These are phyloP conservation scores for Omphalea diandra DNA, from an alignment of 441 rosid species.

Conservation along the genomic window DNA sequence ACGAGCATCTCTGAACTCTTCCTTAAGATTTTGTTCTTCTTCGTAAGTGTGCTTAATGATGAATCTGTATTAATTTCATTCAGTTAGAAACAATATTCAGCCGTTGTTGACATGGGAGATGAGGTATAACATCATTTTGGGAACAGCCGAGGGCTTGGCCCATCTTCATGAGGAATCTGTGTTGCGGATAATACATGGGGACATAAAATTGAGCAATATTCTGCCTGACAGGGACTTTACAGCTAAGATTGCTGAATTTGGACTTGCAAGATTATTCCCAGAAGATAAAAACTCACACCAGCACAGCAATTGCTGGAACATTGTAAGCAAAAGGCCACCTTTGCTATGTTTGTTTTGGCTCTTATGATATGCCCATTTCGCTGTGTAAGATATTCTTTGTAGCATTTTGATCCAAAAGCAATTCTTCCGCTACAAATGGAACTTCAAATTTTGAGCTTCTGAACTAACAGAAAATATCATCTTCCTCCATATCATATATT, in stretches of 20 bases:
- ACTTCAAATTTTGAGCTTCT: too few relatives aligned
- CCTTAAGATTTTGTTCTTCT: neutral
- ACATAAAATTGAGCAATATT: conserved; percentile 73
- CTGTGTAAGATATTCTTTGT: neutral
- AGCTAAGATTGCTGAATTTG: conserved; percentile 84
- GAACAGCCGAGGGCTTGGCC: conserved; percentile 81
- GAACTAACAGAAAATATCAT: too few relatives aligned
- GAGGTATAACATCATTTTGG: conserved; percentile 57
- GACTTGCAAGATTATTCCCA: conserved; percentile 75
- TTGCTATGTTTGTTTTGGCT: neutral
- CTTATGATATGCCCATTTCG: too few relatives aligned
- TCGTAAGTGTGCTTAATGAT: conserved; percentile 8
- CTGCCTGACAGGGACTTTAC: conserved; percentile 62
- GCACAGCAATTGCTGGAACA: conserved; percentile 83
- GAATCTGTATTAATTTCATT: conserved; percentile 16
- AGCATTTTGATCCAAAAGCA: neutral
- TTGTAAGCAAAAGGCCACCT: conserved; percentile 42
- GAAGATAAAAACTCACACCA: conserved; percentile 69
- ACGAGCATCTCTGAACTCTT: conserved; percentile 18
- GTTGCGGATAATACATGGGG: conserved; percentile 81
- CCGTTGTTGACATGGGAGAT: conserved; percentile 53
- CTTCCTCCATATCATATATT: too few relatives aligned
- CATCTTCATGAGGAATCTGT: conserved; percentile 75
- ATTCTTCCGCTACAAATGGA: too few relatives aligned
- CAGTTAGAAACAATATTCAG: conserved; percentile 38